These are phyloP conservation scores for Dendrobium nobile DNA, from an alignment of 106 monocot species.

Conservation along the genomic window DNA sequence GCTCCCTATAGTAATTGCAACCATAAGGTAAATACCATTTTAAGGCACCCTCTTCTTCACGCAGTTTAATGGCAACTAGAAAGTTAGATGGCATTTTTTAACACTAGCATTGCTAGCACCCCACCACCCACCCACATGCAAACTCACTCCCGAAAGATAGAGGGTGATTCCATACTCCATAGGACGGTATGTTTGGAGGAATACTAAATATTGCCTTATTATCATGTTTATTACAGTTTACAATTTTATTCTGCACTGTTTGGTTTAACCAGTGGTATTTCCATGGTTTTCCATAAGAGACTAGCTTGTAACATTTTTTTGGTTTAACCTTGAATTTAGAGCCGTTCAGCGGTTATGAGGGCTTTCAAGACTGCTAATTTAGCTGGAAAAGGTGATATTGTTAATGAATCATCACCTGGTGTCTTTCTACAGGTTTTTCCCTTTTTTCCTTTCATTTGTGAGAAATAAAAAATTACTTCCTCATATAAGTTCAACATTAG, in stretches of 20 bases:
- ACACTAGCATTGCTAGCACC: too few species aligned
- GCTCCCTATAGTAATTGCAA: too few species aligned
- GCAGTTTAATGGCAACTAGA: too few species aligned
- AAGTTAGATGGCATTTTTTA: too few species aligned
- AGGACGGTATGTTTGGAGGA: too few species aligned
- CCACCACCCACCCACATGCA: too few species aligned
- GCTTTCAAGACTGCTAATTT: conserved; percentile 62
- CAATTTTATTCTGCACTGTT: background rate
- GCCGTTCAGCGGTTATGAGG: conserved; percentile 73
- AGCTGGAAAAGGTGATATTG: conserved; percentile 61
- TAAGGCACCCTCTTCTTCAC: too few species aligned
- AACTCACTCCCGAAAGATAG: too few species aligned
- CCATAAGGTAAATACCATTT: background rate
- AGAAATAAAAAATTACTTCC: background rate
- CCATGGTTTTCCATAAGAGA: background rate
- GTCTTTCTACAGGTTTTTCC: conserved; percentile 79
- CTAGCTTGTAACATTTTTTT: background rate
- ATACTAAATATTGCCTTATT: background rate
- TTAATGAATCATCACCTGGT: conserved; percentile 71
- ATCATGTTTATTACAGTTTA: background rate
- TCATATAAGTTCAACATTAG: background rate
- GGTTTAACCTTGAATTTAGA: conserved; percentile 28
- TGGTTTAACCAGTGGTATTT: background rate
- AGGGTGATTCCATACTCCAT: too few species aligned
- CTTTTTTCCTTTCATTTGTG: background rate